These are phyloP conservation scores for Botrytis deweyae DNA, from an alignment of 2,329 filamentous ascomycete genomes.

Conservation along the genomic window DNA sequence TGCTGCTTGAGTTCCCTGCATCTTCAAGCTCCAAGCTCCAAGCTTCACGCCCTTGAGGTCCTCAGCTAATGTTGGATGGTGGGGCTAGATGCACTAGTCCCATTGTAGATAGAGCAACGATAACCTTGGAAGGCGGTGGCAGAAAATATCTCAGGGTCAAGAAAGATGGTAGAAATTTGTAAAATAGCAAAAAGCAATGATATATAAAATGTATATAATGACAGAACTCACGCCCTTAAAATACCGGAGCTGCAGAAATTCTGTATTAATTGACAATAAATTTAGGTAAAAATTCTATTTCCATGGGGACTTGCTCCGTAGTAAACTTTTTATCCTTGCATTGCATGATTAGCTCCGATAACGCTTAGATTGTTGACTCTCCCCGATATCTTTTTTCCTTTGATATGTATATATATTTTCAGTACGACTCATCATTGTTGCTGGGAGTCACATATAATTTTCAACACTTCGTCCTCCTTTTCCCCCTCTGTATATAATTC, in stretches of 20 bases:
- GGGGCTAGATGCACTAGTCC: background rate
- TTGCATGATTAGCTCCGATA: slow-evolving; percentile 18
- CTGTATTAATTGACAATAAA: background rate
- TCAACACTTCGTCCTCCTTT: background rate
- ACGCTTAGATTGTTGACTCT: slow-evolving; percentile 17
- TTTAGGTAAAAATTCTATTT: background rate
- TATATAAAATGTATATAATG: background rate
- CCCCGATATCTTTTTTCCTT: slow-evolving; percentile 8
- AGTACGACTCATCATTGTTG: background rate
- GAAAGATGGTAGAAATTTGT: background rate
- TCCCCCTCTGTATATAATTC: slow-evolving; percentile 1
- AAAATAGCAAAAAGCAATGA: background rate
- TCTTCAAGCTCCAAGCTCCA: background rate
- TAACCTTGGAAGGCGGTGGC: background rate
- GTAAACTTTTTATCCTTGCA: slow-evolving; percentile 9
- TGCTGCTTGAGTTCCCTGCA: background rate
- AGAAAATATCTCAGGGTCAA: background rate
- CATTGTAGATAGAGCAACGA: background rate
- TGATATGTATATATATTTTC: background rate
- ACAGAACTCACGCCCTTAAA: background rate
- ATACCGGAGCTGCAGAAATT: background rate
- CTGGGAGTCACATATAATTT: background rate
- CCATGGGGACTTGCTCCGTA: background rate
- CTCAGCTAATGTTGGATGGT: background rate
- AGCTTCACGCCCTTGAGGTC: background rate